These are phyloP conservation scores for Aspergillus cejpii DNA, from an alignment of 2,329 filamentous ascomycete species.

Conservation along the genomic window DNA sequence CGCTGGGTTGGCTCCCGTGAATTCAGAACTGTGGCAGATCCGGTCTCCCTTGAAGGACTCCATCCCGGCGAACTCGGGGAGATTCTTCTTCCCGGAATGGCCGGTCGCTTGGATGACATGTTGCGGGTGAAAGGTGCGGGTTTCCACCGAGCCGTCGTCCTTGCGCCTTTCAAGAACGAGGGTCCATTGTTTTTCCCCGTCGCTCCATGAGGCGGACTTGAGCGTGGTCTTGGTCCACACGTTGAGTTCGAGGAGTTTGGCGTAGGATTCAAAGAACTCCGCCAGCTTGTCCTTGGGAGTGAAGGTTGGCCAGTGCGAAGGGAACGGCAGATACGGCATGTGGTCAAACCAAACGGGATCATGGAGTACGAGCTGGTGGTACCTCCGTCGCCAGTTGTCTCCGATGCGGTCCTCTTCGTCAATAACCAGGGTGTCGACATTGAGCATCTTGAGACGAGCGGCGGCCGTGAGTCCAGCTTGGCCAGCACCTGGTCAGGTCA, in stretches of 20 bases:
- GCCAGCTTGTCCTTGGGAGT: conserved; percentile 66
- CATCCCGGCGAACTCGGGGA: conserved; percentile 44
- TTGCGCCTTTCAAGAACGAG: conserved; percentile 45
- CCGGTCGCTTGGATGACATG: conserved; percentile 64
- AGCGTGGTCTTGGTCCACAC: conserved; percentile 56
- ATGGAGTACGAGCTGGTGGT: conserved; percentile 60
- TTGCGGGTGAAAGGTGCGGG: conserved; percentile 52
- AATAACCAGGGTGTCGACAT: conserved; percentile 51
- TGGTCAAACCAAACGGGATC: conserved; percentile 55
- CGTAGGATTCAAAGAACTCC: conserved; percentile 63
- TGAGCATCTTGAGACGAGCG: conserved; percentile 55
- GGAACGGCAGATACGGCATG: conserved; percentile 60
- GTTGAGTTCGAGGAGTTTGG: conserved; percentile 59
- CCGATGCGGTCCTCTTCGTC: conserved; percentile 54
- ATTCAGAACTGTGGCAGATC: conserved; percentile 58
- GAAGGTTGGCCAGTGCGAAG: conserved; percentile 60
- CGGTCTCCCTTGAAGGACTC: conserved; percentile 52
- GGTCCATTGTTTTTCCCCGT: conserved; percentile 48
- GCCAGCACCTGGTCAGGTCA: conserved; percentile 46
- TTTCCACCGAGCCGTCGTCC: conserved; percentile 38
- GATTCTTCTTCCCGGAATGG: conserved; percentile 58
- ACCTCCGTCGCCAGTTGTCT: conserved; percentile 59
- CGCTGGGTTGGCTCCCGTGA: conserved; percentile 47
- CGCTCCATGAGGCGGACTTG: conserved; percentile 46
- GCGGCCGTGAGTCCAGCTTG: conserved; percentile 55